A percentile compares a stretch with the other conserved stretches of the same genome.
phyloP scores from a whole-genome alignment of 1,284 basidiomycete genomes.

The Ceratobasidium theobromae region DNA sequence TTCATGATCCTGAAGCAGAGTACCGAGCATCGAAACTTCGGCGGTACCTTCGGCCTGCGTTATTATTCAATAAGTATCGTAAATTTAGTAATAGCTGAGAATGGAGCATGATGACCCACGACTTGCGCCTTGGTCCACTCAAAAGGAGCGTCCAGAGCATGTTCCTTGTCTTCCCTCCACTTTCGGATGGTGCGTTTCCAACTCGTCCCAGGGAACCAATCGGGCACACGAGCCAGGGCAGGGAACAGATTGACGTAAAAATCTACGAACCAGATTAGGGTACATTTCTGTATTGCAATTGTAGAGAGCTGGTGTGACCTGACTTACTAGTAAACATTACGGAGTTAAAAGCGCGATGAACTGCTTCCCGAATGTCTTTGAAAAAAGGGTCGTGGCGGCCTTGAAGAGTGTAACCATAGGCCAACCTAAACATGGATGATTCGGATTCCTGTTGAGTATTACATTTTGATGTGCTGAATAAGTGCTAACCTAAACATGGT shows the following conservation, averaged over 20 bases:
- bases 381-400: neutral
- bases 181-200: conserved; percentile 13
- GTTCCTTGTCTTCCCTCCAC: conserved; percentile 17
- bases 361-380: neutral
- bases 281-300: neutral
- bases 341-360: neutral
- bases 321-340: conserved; percentile 6
- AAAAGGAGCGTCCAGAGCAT: neutral
- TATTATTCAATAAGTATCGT: neutral
- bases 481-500: too few relatives aligned
- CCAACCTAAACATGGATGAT: neutral
- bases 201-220: conserved; percentile 12
- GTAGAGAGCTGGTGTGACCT: neutral
- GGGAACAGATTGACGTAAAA: conserved; percentile 23
- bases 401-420: conserved; percentile 14
- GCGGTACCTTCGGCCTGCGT: neutral
- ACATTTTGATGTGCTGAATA: too few relatives aligned
- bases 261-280: neutral
- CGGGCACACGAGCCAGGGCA: neutral
- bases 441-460: too few relatives aligned
- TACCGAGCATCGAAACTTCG: neutral
- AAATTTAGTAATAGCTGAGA: neutral
- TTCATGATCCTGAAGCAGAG: neutral
- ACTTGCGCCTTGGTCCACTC: conserved; percentile 21
- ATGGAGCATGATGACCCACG: neutral